phyloP scores from a whole-genome alignment of 2,329 filamentous ascomycete species.

The Pseudocercospora crystallina region DNA sequence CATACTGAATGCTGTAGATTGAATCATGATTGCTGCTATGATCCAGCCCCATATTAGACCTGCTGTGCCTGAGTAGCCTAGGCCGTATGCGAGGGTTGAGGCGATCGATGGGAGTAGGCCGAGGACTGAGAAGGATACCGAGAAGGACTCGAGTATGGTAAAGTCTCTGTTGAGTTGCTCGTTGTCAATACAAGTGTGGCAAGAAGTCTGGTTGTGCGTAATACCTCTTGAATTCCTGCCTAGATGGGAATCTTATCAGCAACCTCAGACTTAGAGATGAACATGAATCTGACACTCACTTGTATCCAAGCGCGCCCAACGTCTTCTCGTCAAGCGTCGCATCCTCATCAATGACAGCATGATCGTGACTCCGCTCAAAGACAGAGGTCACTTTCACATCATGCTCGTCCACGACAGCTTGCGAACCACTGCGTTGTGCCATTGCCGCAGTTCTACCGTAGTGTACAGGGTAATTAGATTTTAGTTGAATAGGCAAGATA shows the following conservation, averaged over 20 bases:
- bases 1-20: conserved; percentile 37
- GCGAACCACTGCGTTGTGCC: conserved; percentile 1
- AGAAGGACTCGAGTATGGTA: conserved; percentile 36
- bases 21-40: conserved; percentile 34
- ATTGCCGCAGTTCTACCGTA: neutral
- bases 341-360: conserved; percentile 20
- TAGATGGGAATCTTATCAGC: neutral
- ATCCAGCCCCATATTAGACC: conserved; percentile 37
- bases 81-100: conserved; percentile 37
- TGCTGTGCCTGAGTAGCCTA: conserved; percentile 32
- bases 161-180: conserved; percentile 28
- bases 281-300: conserved; percentile 7
- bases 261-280: too few relatives aligned
- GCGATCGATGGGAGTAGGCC: conserved; percentile 42
- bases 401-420: neutral
- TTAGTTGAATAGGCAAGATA: too few relatives aligned
- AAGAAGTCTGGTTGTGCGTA: neutral
- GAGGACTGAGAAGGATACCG: conserved; percentile 38
- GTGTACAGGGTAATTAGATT: too few relatives aligned
- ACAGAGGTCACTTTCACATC: conserved; percentile 19
- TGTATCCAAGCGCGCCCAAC: conserved; percentile 24
- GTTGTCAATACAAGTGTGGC: too few relatives aligned
- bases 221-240: conserved; percentile 5
- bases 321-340: conserved; percentile 21
- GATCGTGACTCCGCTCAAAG: conserved; percentile 18